phyloP scores from a whole-genome alignment of 495 filamentous ascomycete species.

The Podospora anserina region DNA sequence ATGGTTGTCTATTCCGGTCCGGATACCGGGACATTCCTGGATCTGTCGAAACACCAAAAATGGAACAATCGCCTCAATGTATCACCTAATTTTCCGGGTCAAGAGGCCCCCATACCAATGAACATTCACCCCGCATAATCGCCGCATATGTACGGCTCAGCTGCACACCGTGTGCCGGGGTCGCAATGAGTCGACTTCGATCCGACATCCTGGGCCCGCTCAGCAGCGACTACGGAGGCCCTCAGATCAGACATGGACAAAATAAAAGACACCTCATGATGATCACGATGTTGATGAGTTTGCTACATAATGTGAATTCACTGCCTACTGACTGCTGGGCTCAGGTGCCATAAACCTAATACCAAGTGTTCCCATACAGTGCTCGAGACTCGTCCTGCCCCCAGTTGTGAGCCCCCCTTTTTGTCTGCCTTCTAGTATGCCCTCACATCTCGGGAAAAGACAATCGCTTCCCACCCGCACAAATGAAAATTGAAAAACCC shows the following conservation, averaged over 20 bases:
- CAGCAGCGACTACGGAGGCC: neutral
- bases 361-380: neutral
- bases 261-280: too few relatives aligned
- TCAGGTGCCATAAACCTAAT: neutral
- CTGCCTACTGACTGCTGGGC: neutral
- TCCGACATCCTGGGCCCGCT: slow-evolving; percentile 3
- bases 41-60: neutral
- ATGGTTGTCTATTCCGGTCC: neutral
- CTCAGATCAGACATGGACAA: neutral
- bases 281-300: neutral
- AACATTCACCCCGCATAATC: neutral
- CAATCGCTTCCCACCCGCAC: slow-evolving; percentile 5
- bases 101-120: neutral
- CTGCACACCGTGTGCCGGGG: neutral
- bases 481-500: slow-evolving; percentile 11
- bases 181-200: slow-evolving; percentile 2
- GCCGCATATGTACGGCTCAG: neutral
- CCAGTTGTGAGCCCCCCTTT: slow-evolving; percentile 12
- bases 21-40: slow-evolving; percentile 1
- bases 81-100: slow-evolving; percentile 10
- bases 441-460: slow-evolving; percentile 7
- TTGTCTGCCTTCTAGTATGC: slow-evolving; percentile 2
- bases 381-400: slow-evolving; percentile 20
- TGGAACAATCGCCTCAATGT: slow-evolving; percentile 11
- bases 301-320: neutral